These are phyloP conservation scores for Macrolepiota dolichaula DNA, from an alignment of 768 basidiomycete species.

Conservation along the genomic window DNA sequence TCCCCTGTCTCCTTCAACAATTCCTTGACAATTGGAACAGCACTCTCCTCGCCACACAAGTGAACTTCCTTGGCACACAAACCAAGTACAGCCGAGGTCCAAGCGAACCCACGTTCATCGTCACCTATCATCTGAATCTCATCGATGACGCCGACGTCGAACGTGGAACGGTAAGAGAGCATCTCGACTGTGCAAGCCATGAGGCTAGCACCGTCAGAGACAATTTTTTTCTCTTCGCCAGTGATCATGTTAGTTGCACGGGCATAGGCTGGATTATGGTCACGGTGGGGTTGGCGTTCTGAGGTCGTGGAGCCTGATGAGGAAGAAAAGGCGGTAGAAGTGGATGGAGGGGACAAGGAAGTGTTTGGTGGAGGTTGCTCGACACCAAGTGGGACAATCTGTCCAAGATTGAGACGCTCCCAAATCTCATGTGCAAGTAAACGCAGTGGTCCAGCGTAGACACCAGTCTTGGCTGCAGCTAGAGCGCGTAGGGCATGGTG, in stretches of 20 bases:
- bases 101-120: slow-evolving; percentile 69
- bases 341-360: slow-evolving; percentile 14
- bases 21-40: slow-evolving; percentile 71
- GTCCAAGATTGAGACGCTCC: slow-evolving; percentile 86
- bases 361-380: slow-evolving; percentile 24
- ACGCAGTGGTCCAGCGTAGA: slow-evolving; percentile 89
- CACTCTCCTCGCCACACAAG: slow-evolving; percentile 93
- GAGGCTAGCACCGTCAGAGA: slow-evolving; percentile 53
- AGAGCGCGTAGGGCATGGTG: slow-evolving; percentile 89
- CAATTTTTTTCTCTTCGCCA: slow-evolving; percentile 83
- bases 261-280: slow-evolving; percentile 45
- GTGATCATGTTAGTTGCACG: slow-evolving; percentile 84
- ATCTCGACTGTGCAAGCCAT: slow-evolving; percentile 95
- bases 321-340: slow-evolving; percentile 13
- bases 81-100: slow-evolving; percentile 82
- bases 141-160: slow-evolving; percentile 89
- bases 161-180: slow-evolving; percentile 40
- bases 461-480: slow-evolving; percentile 66
- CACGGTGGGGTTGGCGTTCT: slow-evolving; percentile 16
- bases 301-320: neutral
- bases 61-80: slow-evolving; percentile 79
- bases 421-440: slow-evolving; percentile 95
- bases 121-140: slow-evolving; percentile 97
- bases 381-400: slow-evolving; percentile 72
- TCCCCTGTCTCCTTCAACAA: slow-evolving; percentile 81